Conservation (phyloP, 306 rosid genomes). For the Quercus robur region DNA sequence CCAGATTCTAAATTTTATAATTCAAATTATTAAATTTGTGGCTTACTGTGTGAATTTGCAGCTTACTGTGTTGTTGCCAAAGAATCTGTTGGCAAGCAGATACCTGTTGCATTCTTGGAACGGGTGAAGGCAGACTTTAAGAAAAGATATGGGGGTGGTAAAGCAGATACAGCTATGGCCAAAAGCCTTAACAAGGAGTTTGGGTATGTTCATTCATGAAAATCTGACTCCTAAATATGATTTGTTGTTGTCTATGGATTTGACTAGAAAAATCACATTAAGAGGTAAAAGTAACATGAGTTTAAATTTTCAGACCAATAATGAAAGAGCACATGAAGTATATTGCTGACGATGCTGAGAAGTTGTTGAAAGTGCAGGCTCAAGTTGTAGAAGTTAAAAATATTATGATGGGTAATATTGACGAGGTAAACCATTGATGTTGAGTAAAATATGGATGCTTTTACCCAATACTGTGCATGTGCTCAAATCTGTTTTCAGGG, state of each 20-base stretch:
- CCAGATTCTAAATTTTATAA: neutral
- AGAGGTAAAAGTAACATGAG: neutral
- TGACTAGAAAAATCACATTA: neutral
- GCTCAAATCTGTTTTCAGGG: neutral
- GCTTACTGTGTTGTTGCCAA: constrained; percentile 97
- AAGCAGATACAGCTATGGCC: constrained; percentile 78
- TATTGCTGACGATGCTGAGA: constrained; percentile 78
- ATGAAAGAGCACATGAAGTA: constrained; percentile 98
- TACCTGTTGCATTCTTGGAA: constrained; percentile 86
- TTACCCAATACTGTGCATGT: neutral
- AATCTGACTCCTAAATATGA: constrained; percentile 1
- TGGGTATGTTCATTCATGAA: constrained; percentile 51
- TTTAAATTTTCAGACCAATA: constrained; percentile 55
- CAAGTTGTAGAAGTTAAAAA: constrained; percentile 91
- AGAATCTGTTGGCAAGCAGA: constrained; percentile 81
- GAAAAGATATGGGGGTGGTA: constrained; percentile 90
- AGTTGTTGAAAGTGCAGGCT: constrained; percentile 87
- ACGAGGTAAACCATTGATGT: constrained; percentile 35
- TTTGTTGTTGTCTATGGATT: constrained; percentile 3
- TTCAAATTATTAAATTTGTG: neutral
- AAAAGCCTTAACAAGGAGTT: constrained; percentile 96
- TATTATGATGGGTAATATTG: constrained; percentile 85
- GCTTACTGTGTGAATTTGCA: constrained; percentile 40
- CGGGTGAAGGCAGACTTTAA: constrained; percentile 78
- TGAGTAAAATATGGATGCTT: neutral